phyloP scores from a whole-genome alignment of 2,329 filamentous ascomycete genomes.

The Monilinia aucupariae region DNA sequence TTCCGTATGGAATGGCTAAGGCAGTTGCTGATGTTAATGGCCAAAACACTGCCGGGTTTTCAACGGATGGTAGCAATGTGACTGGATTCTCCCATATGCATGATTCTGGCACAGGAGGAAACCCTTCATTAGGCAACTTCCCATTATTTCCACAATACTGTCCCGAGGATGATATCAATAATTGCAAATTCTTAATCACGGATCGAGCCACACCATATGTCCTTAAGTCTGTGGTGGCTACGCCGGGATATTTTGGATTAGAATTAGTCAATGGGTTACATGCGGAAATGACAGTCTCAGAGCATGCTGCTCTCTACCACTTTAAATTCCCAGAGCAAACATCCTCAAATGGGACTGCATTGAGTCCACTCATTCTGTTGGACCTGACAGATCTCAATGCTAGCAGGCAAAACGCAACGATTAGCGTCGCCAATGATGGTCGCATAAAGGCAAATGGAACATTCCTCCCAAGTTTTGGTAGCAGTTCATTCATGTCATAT shows the following conservation, averaged over 20 bases:
- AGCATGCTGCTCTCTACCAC: conserved; percentile 58
- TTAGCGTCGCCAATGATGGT: conserved; percentile 52
- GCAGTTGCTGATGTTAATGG: conserved; percentile 48
- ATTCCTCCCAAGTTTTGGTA: conserved; percentile 60
- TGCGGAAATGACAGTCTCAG: conserved; percentile 61
- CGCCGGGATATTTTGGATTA: conserved; percentile 61
- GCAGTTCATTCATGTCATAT: conserved; percentile 52
- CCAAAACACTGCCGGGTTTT: conserved; percentile 43
- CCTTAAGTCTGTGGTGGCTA: conserved; percentile 47
- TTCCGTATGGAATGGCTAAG: conserved; percentile 52
- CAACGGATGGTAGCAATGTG: conserved; percentile 44
- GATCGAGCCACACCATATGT: conserved; percentile 43
- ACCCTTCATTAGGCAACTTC: conserved; percentile 44
- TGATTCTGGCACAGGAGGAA: conserved; percentile 43
- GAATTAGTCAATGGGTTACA: conserved; percentile 50
- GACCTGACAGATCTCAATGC: conserved; percentile 60
- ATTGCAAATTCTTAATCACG: conserved; percentile 48
- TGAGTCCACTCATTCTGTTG: conserved; percentile 54
- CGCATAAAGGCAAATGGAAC: conserved; percentile 56
- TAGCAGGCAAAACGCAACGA: conserved; percentile 52
- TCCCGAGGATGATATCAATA: conserved; percentile 46
- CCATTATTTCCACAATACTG: conserved; percentile 43
- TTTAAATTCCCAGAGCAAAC: conserved; percentile 51
- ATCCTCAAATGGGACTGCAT: conserved; percentile 35
- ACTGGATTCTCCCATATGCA: conserved; percentile 47